Evolutionary conservation across 345 rosid genomes (phyloP).

Genomic region (Reutealis trisperma): DNA sequence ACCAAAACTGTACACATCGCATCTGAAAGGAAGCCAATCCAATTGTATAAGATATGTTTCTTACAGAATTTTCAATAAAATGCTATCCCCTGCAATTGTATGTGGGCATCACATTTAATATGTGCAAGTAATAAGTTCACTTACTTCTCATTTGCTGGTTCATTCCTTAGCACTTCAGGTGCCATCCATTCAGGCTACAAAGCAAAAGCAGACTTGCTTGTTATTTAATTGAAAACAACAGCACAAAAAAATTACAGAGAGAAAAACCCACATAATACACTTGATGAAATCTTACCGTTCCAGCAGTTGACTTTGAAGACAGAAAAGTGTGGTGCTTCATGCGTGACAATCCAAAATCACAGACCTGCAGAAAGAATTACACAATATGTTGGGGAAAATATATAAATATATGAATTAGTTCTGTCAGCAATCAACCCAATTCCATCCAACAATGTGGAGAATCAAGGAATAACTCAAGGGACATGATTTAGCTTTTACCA

Average conservation of each 20-base stretch:
- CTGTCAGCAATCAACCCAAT: conserved; percentile 2
- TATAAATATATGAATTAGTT: not conserved
- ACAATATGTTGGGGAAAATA: not conserved
- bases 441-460: not conserved
- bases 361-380: conserved; percentile 50
- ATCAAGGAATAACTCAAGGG: not conserved
- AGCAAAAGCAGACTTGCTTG: conserved; percentile 15
- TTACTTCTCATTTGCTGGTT: conserved; percentile 95
- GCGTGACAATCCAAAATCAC: conserved; percentile 97
- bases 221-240: conserved; percentile 2
- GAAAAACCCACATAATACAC: not conserved
- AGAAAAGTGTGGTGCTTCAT: conserved; percentile 85
- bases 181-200: conserved; percentile 99
- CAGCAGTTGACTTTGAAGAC: conserved; percentile 95
- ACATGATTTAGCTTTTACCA: not conserved
- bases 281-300: conserved; percentile 58
- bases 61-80: conserved; percentile 1
- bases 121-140: conserved; percentile 27
- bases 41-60: conserved; percentile 14
- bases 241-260: not conserved
- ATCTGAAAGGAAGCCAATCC: conserved; percentile 52
- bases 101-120: not conserved
- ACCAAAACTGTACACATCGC: conserved; percentile 97
- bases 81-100: not conserved
- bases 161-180: conserved; percentile 96